Conservation (phyloP, 768 basidiomycete genomes). For the Pisolithus microcarpus region DNA sequence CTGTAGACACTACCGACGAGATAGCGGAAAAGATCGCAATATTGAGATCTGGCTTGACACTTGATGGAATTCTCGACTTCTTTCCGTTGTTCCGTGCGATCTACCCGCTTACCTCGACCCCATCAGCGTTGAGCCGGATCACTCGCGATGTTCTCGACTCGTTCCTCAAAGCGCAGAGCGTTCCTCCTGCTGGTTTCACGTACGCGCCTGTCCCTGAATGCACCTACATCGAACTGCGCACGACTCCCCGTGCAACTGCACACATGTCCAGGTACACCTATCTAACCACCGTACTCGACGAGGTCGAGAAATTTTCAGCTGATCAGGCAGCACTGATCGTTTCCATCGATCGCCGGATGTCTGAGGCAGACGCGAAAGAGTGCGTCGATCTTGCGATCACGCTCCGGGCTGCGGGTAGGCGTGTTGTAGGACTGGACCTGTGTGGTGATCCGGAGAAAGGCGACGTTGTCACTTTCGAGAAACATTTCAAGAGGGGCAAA, state of each 20-base stretch:
- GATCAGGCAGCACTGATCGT: conserved; percentile 57
- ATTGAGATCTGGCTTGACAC: conserved; percentile 32
- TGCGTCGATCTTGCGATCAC: conserved; percentile 50
- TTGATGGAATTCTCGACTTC: conserved; percentile 62
- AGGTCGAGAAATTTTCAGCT: conserved; percentile 49
- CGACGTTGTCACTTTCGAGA: conserved; percentile 43
- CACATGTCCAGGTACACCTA: conserved; percentile 57
- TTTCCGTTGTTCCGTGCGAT: conserved; percentile 73
- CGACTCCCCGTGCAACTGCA: conserved; percentile 56
- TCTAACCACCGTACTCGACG: conserved; percentile 56
- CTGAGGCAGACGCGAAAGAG: conserved; percentile 40
- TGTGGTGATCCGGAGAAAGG: conserved; percentile 70
- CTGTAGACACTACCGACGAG: conserved; percentile 22
- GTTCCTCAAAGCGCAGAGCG: conserved; percentile 40
- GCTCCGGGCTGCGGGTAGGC: conserved; percentile 48
- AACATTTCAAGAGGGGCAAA: conserved; percentile 48
- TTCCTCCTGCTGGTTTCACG: conserved; percentile 24
- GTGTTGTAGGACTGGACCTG: conserved; percentile 72
- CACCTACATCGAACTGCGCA: conserved; percentile 75
- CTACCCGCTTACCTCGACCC: conserved; percentile 66
- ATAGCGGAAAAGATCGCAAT: conserved; percentile 39
- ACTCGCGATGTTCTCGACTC: conserved; percentile 57
- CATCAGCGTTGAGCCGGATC: conserved; percentile 43
- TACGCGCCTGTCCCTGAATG: conserved; percentile 43
- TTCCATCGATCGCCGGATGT: conserved; percentile 72